A percentile compares a stretch with the other conserved stretches of the same genome.
Conservation (phyloP, 2,329 filamentous ascomycete genomes). For the Trichophyton mentagrophytes region DNA sequence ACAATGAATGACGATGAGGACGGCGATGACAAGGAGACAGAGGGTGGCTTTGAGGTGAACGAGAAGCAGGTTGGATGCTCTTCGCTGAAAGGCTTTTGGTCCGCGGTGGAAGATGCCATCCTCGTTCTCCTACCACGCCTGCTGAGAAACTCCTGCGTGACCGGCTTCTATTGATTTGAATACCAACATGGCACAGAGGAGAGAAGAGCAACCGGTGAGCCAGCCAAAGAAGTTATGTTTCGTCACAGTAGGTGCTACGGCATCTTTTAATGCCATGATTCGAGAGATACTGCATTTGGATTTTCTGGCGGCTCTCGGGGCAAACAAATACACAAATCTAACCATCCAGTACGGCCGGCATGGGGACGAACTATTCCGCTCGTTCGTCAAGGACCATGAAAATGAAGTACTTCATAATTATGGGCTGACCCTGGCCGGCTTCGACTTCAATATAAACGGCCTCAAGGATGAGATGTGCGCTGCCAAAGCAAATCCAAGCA, state of each 20-base stretch:
- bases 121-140: neutral
- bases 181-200: neutral
- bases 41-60: neutral
- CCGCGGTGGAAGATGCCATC: neutral
- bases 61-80: neutral
- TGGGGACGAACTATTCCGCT: constrained; percentile 42
- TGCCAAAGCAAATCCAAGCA: constrained; percentile 34
- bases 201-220: constrained; percentile 9
- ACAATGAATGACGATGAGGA: no score
- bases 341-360: constrained; percentile 70
- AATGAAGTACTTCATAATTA: constrained; percentile 18
- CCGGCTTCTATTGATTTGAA: neutral
- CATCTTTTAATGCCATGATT: constrained; percentile 63
- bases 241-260: constrained; percentile 85
- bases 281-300: constrained; percentile 47
- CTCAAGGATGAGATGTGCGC: constrained; percentile 48
- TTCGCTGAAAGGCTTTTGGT: neutral
- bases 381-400: constrained; percentile 19
- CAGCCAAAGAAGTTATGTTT: constrained; percentile 47
- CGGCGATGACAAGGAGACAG: no score
- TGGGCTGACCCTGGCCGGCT: constrained; percentile 45
- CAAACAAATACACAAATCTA: constrained; percentile 55
- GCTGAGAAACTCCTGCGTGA: neutral
- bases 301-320: constrained; percentile 51
- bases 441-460: constrained; percentile 52